Base-by-base conservation (phyloP, 2,329 filamentous ascomycete species). In the Venturia effusa region DNA sequence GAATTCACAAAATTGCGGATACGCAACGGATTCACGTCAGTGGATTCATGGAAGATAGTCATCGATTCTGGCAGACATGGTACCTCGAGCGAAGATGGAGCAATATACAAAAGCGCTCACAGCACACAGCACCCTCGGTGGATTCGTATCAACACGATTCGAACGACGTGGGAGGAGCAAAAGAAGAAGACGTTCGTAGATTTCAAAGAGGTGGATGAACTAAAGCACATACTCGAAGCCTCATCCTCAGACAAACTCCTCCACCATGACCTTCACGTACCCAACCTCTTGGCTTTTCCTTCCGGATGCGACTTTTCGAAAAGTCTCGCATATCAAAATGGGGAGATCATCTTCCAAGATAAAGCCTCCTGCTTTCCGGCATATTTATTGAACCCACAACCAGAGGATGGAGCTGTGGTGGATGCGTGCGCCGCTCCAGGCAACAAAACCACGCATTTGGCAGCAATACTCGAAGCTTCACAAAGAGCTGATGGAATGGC, bases 341-440 rank as follows among this genome's bases (percentile, higher is more conserved):
- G 93, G 0, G 83, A 86, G 59, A 84, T 97, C 62, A 96, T 97
- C 66, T 79, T 97, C 30, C 94, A 99, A 74, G 94, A 97, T 71
- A 97, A 97, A 75, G 93, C 94, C 0, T 97, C 92, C 0, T 99
- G 94, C 72, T 97, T 99, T 71, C 94, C 94, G 0, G 94, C 93
- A 0, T 94, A 94, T 72, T 79, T 99, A 2, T 79, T 99, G 0
- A 81, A 96, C 61, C 85, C 88, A 0, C 77, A 77, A 0, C 77
- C 84, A 10, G 79, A 83, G 64, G 84, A 88, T 67, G 90, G 90
- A 30, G 86, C 94, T 70, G 79, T 95, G 10, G 84, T 97, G n/a
- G 94, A 99, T 74, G 90, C 90, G 0, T 97, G 93, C 73, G 90
- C 94, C 0, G 94, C 94, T 0, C 94, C 94, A 1, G 94, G 94